These are phyloP conservation scores for Fraxinus angustifolia DNA, from an alignment of 305 asterid genomes.

Conservation along the genomic window DNA sequence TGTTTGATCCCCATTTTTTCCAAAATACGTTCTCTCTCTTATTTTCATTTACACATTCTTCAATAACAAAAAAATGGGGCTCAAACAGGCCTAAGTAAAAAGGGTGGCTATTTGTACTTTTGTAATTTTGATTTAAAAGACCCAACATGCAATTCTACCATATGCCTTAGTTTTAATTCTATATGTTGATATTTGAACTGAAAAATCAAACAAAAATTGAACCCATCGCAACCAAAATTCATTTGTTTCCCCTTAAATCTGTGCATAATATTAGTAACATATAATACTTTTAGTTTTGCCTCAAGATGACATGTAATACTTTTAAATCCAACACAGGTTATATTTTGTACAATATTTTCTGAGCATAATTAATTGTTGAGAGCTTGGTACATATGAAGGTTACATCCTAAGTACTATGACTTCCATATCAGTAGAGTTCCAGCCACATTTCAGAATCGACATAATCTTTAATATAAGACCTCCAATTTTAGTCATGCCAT, in stretches of 20 bases:
- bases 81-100: background rate
- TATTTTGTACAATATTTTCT: background rate
- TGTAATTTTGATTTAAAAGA: background rate
- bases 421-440: background rate
- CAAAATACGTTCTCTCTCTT: too few relatives aligned
- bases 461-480: background rate
- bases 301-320: background rate
- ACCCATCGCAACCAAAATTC: background rate
- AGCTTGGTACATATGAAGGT: background rate
- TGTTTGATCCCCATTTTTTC: background rate
- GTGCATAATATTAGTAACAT: background rate
- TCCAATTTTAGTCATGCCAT: background rate
- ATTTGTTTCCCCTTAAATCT: background rate
- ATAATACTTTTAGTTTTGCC: background rate
- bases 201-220: background rate
- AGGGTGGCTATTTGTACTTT: background rate
- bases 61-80: background rate
- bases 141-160: constrained; percentile 5
- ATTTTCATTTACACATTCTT: too few relatives aligned
- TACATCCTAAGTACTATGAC: background rate
- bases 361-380: background rate
- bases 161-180: constrained; percentile 5
- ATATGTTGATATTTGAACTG: background rate
- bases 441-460: background rate
- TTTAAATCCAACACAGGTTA: background rate